These are phyloP conservation scores for Pachysandra terminalis DNA, from an alignment of 164 flowering plant genomes.

Conservation along the genomic window DNA sequence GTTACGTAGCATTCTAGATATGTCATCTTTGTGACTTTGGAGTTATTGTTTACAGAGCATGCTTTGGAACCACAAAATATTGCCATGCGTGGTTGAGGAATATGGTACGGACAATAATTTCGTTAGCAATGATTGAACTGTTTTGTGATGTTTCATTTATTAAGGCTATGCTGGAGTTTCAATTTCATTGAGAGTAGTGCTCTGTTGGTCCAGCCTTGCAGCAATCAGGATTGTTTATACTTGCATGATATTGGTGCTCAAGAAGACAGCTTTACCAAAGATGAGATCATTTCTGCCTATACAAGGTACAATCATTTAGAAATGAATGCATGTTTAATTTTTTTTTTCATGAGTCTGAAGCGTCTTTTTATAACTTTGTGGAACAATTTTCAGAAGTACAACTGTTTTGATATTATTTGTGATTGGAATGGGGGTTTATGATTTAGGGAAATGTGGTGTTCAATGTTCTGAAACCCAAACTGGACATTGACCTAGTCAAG, in stretches of 20 bases:
- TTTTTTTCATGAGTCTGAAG: neutral
- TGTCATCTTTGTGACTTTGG: neutral
- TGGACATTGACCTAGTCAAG: too few relatives aligned
- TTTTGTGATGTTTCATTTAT: neutral
- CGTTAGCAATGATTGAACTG: neutral
- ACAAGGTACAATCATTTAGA: conserved; percentile 54
- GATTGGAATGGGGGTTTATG: neutral
- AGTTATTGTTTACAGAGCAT: conserved; percentile 57
- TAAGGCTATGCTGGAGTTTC: neutral
- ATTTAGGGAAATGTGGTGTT: neutral
- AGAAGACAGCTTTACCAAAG: conserved; percentile 95
- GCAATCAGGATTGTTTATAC: conserved; percentile 84
- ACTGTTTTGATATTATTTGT: neutral
- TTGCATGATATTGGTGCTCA: conserved; percentile 94
- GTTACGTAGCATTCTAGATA: neutral
- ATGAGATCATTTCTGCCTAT: conserved; percentile 83
- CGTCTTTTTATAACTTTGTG: neutral
- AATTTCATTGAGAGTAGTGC: neutral
- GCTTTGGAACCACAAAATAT: conserved; percentile 98
- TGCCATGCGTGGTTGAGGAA: conserved; percentile 98
- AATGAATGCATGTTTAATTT: neutral
- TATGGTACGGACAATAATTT: conserved; percentile 47
- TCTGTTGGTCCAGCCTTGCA: conserved; percentile 53
- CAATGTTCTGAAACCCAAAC: too few relatives aligned
- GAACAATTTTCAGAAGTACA: neutral